A percentile compares a stretch with the other conserved stretches of the same genome.
Conservation (phyloP, 2,329 filamentous ascomycete species). For the Orbilia oligospora region DNA sequence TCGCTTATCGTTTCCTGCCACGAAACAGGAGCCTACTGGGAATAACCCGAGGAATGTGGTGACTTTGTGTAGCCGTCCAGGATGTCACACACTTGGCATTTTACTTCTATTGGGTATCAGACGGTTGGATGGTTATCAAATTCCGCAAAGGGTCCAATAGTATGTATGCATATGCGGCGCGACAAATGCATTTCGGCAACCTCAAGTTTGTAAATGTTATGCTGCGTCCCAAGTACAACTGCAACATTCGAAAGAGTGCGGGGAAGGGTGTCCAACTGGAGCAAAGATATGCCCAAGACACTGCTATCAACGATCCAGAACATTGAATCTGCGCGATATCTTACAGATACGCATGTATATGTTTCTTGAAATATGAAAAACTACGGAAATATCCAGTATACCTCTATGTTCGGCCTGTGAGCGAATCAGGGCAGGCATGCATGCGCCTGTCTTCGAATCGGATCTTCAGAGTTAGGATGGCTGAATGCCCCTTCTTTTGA, state of each 20-base stretch:
- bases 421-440: neutral
- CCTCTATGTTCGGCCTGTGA: neutral
- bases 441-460: too few species aligned
- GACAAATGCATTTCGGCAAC: neutral
- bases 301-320: constrained; percentile 4
- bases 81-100: constrained; percentile 10
- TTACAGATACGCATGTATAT: neutral
- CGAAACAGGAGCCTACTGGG: neutral
- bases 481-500: neutral
- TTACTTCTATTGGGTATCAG: neutral
- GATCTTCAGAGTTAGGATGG: neutral
- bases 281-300: neutral
- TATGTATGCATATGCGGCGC: neutral
- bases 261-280: constrained; percentile 7
- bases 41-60: constrained; percentile 28
- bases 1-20: constrained; percentile 25
- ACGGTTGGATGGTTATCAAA: neutral
- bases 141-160: constrained; percentile 1
- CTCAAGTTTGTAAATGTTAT: neutral
- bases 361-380: neutral
- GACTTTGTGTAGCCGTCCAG: constrained; percentile 5
- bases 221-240: constrained; percentile 2
- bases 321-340: neutral
- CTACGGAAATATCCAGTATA: neutral
- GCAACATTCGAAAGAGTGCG: neutral